These are phyloP conservation scores for Nepenthes alata DNA, from an alignment of 179 eudicot genomes.

Conservation along the genomic window DNA sequence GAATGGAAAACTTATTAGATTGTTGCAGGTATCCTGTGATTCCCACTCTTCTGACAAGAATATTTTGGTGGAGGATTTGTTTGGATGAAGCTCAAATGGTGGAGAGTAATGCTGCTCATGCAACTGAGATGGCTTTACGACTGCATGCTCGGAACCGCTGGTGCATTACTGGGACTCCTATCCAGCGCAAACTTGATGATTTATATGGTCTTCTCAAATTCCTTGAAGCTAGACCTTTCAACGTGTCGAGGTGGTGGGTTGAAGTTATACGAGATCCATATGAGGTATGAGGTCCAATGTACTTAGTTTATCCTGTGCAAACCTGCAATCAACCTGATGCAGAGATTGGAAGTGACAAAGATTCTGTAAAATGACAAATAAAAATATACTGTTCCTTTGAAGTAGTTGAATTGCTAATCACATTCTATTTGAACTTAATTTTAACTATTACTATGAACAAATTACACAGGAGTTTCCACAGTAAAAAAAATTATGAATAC, in stretches of 20 bases:
- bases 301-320: too few relatives aligned
- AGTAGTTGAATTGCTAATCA: too few relatives aligned
- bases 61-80: conserved; percentile 94
- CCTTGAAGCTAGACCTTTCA: conserved; percentile 73
- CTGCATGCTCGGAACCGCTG: conserved; percentile 70
- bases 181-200: conserved; percentile 91
- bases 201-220: conserved; percentile 83
- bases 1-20: conserved; percentile 1
- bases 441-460: too few relatives aligned
- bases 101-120: conserved; percentile 75
- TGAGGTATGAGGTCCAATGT: conserved; percentile 42
- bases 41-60: conserved; percentile 75
- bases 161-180: conserved; percentile 97
- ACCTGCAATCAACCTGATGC: too few relatives aligned
- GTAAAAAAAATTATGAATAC: too few relatives aligned
- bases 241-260: conserved; percentile 70
- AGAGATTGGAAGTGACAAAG: too few relatives aligned
- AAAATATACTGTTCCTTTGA: too few relatives aligned
- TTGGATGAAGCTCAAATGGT: conserved; percentile 99
- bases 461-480: too few relatives aligned
- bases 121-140: conserved; percentile 91
- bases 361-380: too few relatives aligned
- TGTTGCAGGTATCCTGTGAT: conserved; percentile 74
- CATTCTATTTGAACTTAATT: too few relatives aligned
- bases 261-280: conserved; percentile 83